phyloP scores from a whole-genome alignment of 2,329 filamentous ascomycete genomes.

The Emmonsiellopsis sp. region DNA sequence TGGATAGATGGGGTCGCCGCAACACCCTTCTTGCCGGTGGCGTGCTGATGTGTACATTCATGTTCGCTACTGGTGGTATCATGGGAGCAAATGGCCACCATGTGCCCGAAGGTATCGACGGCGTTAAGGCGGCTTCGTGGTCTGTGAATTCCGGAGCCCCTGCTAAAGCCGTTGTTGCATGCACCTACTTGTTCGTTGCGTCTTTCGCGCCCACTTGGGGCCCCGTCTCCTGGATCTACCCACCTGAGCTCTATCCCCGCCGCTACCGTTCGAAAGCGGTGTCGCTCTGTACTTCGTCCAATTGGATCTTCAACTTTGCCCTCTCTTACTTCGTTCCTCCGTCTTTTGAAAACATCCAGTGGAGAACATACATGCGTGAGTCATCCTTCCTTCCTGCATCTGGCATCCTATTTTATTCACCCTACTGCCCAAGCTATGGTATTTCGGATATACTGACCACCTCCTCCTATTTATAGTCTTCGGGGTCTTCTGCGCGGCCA shows the following conservation, averaged over 20 bases:
- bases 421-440: background rate
- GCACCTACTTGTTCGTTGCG: slow-evolving; percentile 46
- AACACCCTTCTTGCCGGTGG: slow-evolving; percentile 39
- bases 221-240: slow-evolving; percentile 48
- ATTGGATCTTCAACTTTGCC: slow-evolving; percentile 10
- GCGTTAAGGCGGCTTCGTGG: slow-evolving; percentile 35
- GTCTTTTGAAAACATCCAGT: slow-evolving; percentile 7
- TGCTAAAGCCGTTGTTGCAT: slow-evolving; percentile 53
- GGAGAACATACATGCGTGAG: slow-evolving; percentile 20
- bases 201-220: slow-evolving; percentile 57
- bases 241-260: slow-evolving; percentile 29
- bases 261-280: slow-evolving; percentile 6
- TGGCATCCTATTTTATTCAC: background rate
- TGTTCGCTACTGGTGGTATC: slow-evolving; percentile 45
- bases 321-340: slow-evolving; percentile 8
- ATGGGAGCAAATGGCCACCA: slow-evolving; percentile 40
- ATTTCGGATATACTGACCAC: background rate
- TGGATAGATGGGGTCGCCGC: slow-evolving; percentile 43
- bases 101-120: slow-evolving; percentile 22
- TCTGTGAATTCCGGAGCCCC: slow-evolving; percentile 40
- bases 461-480: slow-evolving; percentile 41
- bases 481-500: slow-evolving; percentile 54
- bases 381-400: background rate
- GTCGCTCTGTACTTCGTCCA: slow-evolving; percentile 7
- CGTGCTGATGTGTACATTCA: slow-evolving; percentile 27